A percentile compares a stretch with the other conserved stretches of the same genome.
Conservation (phyloP, 805 yeast species). For the Hagleromyces aurorensis region DNA sequence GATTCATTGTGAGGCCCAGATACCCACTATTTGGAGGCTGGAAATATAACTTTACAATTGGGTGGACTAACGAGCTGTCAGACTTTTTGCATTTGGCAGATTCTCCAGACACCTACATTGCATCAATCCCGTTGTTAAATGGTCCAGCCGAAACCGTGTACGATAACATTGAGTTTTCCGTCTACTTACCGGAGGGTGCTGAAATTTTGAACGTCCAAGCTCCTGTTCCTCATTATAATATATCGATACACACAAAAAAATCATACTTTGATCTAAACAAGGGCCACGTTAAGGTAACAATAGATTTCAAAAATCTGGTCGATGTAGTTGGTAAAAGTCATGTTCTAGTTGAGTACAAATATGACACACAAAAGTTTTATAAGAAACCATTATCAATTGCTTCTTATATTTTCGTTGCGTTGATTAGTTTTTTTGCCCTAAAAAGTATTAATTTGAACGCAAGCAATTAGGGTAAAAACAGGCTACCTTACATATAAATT, state of each 20-base stretch:
- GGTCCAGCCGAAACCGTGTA: conserved; percentile 68
- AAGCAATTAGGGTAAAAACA: conserved; percentile 6
- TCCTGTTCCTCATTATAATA: conserved; percentile 36
- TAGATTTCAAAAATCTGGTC: conserved; percentile 52
- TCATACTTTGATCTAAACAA: conserved; percentile 65
- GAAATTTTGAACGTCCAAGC: conserved; percentile 46
- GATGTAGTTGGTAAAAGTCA: conserved; percentile 57
- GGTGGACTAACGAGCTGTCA: conserved; percentile 68
- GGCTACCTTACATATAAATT: background rate
- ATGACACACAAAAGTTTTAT: conserved; percentile 43
- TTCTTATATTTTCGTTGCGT: conserved; percentile 50
- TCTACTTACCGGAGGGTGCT: conserved; percentile 87
- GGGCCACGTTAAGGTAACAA: conserved; percentile 71
- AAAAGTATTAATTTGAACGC: conserved; percentile 40
- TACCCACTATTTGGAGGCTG: conserved; percentile 96
- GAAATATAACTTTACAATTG: conserved; percentile 90
- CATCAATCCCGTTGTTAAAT: conserved; percentile 63
- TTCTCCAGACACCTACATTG: conserved; percentile 43
- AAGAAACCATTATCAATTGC: conserved; percentile 63
- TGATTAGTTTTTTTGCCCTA: conserved; percentile 45
- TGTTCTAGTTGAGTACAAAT: conserved; percentile 55
- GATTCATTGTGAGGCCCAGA: conserved; percentile 66
- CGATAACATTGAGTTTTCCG: conserved; percentile 47
- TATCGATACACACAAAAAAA: conserved; percentile 29
- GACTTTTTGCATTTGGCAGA: conserved; percentile 41